These are phyloP conservation scores for Gelatoporia subvermispora DNA, from an alignment of 768 basidiomycete genomes.

Conservation along the genomic window DNA sequence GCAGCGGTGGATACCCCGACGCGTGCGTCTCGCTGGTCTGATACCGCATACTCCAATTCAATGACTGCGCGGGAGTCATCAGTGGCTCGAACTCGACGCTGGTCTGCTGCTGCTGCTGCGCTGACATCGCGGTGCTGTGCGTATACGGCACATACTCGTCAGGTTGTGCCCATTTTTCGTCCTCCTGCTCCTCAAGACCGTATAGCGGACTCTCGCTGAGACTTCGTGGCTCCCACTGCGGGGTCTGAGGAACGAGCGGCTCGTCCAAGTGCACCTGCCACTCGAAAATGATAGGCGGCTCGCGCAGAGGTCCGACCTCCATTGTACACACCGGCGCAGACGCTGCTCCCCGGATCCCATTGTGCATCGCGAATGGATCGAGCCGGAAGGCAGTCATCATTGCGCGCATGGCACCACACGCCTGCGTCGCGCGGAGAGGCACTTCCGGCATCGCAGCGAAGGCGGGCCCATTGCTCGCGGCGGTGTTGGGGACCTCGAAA, in stretches of 20 bases:
- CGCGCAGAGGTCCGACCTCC: conserved; percentile 54
- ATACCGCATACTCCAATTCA: conserved; percentile 12
- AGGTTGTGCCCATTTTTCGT: conserved; percentile 3
- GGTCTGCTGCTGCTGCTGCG: background rate
- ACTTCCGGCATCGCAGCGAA: conserved; percentile 31
- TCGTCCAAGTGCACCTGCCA: conserved; percentile 47
- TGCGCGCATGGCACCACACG: conserved; percentile 59
- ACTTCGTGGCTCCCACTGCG: conserved; percentile 4
- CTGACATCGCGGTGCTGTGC: background rate
- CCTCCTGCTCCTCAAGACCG: conserved; percentile 1
- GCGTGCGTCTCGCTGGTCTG: background rate
- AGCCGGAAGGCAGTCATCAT: conserved; percentile 79
- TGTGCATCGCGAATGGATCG: conserved; percentile 62
- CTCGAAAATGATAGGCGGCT: conserved; percentile 59
- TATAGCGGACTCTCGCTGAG: conserved; percentile 1
- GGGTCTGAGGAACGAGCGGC: conserved; percentile 6
- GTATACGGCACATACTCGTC: background rate
- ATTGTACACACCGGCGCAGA: conserved; percentile 17
- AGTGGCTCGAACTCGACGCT: conserved; percentile 13
- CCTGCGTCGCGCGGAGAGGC: conserved; percentile 73
- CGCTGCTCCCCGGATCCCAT: conserved; percentile 38
- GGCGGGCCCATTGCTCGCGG: conserved; percentile 3
- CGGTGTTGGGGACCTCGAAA: conserved; percentile 12
- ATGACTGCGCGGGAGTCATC: conserved; percentile 19
- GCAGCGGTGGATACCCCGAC: conserved; percentile 6